phyloP scores from a whole-genome alignment of 371 early-diverging fungal genomes.

The Dinochytrium kinnereticum region DNA sequence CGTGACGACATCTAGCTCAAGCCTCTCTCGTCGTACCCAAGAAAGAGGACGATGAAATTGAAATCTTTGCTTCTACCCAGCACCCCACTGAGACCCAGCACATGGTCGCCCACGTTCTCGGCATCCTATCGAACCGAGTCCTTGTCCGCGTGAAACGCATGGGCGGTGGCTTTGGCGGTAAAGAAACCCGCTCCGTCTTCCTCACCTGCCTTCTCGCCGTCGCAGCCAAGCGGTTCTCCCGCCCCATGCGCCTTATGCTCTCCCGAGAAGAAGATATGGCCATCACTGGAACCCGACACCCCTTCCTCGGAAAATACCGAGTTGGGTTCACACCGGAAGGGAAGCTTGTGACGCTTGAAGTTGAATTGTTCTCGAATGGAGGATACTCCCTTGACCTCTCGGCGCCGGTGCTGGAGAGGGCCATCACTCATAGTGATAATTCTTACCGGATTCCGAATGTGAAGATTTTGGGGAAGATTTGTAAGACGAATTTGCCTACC shows the following conservation, averaged over 20 bases:
- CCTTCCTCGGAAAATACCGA: constrained; percentile 73
- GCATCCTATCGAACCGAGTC: constrained; percentile 64
- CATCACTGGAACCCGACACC: constrained; percentile 74
- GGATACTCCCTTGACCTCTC: constrained; percentile 78
- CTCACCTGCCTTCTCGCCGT: constrained; percentile 63
- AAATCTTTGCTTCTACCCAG: constrained; percentile 74
- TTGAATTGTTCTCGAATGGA: constrained; percentile 67
- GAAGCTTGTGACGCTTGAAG: constrained; percentile 60
- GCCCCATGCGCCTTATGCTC: constrained; percentile 71
- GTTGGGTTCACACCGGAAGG: constrained; percentile 70
- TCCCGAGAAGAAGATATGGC: constrained; percentile 82
- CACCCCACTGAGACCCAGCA: constrained; percentile 72
- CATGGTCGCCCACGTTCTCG: constrained; percentile 65
- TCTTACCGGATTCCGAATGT: constrained; percentile 71
- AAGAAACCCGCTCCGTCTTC: constrained; percentile 70
- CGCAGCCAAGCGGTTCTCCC: constrained; percentile 63
- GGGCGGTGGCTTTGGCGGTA: constrained; percentile 86
- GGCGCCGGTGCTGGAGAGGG: constrained; percentile 68
- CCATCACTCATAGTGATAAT: constrained; percentile 73
- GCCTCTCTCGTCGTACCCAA: constrained; percentile 68
- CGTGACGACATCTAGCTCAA: too few relatives aligned
- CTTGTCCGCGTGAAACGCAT: constrained; percentile 70
- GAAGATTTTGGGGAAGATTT: constrained; percentile 63
- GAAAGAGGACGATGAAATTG: constrained; percentile 73
- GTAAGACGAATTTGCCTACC: constrained; percentile 76